A percentile compares a stretch with the other conserved stretches of the same genome.
phyloP scores from a whole-genome alignment of 345 rosid species.

The Lumnitzera racemosa region DNA sequence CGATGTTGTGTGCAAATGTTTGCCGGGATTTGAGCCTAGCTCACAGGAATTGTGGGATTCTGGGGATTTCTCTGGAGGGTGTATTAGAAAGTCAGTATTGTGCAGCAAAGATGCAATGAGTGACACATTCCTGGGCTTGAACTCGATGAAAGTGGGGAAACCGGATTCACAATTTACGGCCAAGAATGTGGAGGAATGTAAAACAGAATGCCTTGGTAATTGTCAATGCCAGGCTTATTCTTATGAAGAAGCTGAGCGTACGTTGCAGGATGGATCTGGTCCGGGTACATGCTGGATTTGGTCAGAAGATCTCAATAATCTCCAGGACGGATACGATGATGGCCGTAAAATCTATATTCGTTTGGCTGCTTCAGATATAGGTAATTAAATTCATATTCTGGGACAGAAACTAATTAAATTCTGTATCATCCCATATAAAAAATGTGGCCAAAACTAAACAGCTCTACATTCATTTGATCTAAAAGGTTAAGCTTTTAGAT shows the following conservation, averaged over 20 bases:
- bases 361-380: slow-evolving; percentile 32
- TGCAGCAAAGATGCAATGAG: slow-evolving; percentile 26
- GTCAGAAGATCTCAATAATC: slow-evolving; percentile 40
- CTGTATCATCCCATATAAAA: background rate
- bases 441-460: background rate
- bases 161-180: slow-evolving; percentile 31
- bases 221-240: slow-evolving; percentile 64
- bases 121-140: slow-evolving; percentile 37
- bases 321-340: slow-evolving; percentile 34
- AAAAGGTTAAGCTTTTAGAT: no score
- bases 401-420: background rate
- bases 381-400: slow-evolving; percentile 12
- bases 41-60: slow-evolving; percentile 16
- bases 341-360: slow-evolving; percentile 37
- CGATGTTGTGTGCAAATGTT: slow-evolving; percentile 25
- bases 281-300: slow-evolving; percentile 45
- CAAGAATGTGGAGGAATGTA: slow-evolving; percentile 33
- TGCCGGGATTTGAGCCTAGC: slow-evolving; percentile 32
- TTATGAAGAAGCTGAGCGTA: slow-evolving; percentile 14
- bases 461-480: no score
- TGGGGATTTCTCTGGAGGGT: slow-evolving; percentile 21
- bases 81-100: slow-evolving; percentile 15
- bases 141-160: slow-evolving; percentile 46
- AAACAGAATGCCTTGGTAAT: slow-evolving; percentile 35
- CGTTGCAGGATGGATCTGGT: background rate